Evolutionary conservation across 2,329 filamentous ascomycete species (phyloP).

Genomic region (Aspergillus pseudoglaucus): DNA sequence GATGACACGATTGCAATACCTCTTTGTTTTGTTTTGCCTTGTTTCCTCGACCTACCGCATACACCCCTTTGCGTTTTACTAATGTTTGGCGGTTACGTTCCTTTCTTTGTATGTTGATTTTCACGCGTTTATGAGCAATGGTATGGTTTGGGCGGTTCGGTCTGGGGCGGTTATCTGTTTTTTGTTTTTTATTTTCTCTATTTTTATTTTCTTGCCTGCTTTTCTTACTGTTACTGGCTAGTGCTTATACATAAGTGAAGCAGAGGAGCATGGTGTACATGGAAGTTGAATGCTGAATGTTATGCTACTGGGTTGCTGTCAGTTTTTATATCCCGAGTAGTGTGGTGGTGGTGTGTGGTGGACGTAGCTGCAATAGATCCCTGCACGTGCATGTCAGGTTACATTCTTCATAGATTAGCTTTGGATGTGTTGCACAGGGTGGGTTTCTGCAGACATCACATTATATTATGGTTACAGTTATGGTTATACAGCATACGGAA

Average conservation of each 20-base stretch:
- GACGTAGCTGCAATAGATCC: no score
- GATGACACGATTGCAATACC: no score
- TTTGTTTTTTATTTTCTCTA: slow-evolving; percentile 8
- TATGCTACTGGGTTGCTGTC: no score
- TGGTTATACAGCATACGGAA: no score
- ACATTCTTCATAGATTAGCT: no score
- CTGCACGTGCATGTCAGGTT: no score
- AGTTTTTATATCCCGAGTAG: no score
- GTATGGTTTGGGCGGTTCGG: slow-evolving; percentile 16
- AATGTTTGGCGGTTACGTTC: slow-evolving; percentile 1
- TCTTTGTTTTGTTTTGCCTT: slow-evolving; percentile 11
- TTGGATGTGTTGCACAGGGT: no score
- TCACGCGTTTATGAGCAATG: slow-evolving; percentile 22
- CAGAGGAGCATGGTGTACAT: neutral
- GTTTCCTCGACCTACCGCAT: slow-evolving; percentile 1
- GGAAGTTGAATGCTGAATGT: no score
- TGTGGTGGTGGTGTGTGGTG: no score
- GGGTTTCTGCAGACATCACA: no score
- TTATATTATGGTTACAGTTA: no score
- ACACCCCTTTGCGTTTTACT: slow-evolving; percentile 1
- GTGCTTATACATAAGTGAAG: neutral
- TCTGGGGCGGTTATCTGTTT: slow-evolving; percentile 19
- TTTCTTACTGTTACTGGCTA: neutral
- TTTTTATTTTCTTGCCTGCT: neutral
- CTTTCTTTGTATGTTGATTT: slow-evolving; percentile 10